These are phyloP conservation scores for Neofusicoccum ribis DNA, from an alignment of 2,329 filamentous ascomycete genomes.

Conservation along the genomic window DNA sequence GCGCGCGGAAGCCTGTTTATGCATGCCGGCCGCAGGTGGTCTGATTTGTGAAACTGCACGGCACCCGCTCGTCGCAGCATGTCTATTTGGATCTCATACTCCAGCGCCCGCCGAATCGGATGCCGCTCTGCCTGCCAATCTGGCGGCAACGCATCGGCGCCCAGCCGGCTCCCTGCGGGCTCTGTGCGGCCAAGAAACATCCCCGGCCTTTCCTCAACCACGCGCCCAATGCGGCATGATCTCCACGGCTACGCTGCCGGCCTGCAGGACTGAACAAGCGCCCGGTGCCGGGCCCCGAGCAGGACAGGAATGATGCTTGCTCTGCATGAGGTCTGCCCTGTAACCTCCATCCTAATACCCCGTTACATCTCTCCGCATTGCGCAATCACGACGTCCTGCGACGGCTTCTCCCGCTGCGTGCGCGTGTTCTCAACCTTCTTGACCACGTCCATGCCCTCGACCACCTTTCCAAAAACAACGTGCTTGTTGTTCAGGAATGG, in stretches of 20 bases:
- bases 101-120: not conserved
- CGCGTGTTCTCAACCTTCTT: slow-evolving; percentile 90
- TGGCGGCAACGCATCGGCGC: not conserved
- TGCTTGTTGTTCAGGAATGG: slow-evolving; percentile 91
- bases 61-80: not conserved
- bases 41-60: not conserved
- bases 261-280: not conserved
- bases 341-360: not conserved
- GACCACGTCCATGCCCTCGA: slow-evolving; percentile 87
- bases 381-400: slow-evolving; percentile 77
- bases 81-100: not conserved
- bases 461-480: slow-evolving; percentile 89
- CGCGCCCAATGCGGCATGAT: not conserved
- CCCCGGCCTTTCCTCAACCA: not conserved
- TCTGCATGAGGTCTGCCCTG: not conserved
- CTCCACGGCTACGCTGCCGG: slow-evolving; percentile 8
- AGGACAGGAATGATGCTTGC: not conserved
- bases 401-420: slow-evolving; percentile 77
- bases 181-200: not conserved
- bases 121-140: not conserved
- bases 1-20: slow-evolving; percentile 2
- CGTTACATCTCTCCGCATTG: slow-evolving; percentile 90
- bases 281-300: slow-evolving; percentile 11
- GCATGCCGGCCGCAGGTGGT: not conserved
- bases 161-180: not conserved